A percentile compares a stretch with the other conserved stretches of the same genome.
Conservation (phyloP, 148 eudicot genomes). For the Arctostaphylos glauca region DNA sequence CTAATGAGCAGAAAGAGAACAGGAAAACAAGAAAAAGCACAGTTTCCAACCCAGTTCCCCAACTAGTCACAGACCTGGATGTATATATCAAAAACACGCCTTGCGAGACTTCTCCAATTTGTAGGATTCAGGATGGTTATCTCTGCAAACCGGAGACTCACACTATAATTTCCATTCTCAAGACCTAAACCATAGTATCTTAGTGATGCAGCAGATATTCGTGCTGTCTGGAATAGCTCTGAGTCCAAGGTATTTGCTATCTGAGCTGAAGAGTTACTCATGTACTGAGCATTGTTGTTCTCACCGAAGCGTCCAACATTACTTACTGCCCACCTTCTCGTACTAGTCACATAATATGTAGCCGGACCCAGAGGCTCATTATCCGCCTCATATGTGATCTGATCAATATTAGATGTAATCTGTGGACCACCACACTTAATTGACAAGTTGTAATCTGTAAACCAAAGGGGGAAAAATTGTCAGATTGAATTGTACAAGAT, state of each 20-base stretch:
- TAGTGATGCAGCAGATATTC: too few species aligned
- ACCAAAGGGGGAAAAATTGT: neutral
- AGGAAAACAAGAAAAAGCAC: neutral
- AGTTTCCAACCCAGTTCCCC: neutral
- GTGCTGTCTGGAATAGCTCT: too few species aligned
- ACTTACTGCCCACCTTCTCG: conserved; percentile 71
- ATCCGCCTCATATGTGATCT: conserved; percentile 47
- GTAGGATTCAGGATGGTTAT: too few species aligned
- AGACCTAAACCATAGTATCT: too few species aligned
- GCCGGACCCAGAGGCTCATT: conserved; percentile 66
- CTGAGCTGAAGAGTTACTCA: conserved; percentile 13
- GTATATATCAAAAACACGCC: too few species aligned
- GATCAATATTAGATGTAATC: conserved; percentile 41
- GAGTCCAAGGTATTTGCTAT: too few species aligned
- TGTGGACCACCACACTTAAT: conserved; percentile 72
- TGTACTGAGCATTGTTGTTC: conserved; percentile 36
- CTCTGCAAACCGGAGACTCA: too few species aligned
- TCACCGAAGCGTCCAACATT: conserved; percentile 51
- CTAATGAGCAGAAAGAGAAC: neutral
- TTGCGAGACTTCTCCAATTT: too few species aligned
- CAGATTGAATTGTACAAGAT: too few species aligned
- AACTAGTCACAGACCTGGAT: too few species aligned
- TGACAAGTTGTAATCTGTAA: conserved; percentile 70
- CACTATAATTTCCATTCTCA: too few species aligned
- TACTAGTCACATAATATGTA: conserved; percentile 37